Percentiles rank a stretch among this genome's conserved stretches.
phyloP scores from a whole-genome alignment of 805 yeast species.

The Candida pseudoglaebosa region DNA sequence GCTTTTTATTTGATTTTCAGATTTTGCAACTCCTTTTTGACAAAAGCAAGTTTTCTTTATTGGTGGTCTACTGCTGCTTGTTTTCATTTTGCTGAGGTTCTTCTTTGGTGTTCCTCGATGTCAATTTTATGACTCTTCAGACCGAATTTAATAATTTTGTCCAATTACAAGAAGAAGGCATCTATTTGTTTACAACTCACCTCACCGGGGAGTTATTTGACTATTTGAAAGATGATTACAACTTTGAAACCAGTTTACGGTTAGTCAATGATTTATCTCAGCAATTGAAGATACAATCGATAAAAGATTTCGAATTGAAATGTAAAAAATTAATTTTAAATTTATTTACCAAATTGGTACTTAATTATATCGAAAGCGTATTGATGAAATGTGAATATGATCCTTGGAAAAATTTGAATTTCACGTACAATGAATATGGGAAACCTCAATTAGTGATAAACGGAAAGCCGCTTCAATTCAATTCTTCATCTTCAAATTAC shows the following conservation, averaged over 20 bases:
- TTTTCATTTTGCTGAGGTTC: no score
- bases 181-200: slow-evolving; percentile 12
- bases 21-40: no score
- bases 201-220: slow-evolving; percentile 11
- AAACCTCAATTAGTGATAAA: slow-evolving; percentile 45
- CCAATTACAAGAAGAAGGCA: not conserved
- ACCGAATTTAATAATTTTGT: not conserved
- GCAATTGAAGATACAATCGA: slow-evolving; percentile 39
- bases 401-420: slow-evolving; percentile 21
- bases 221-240: slow-evolving; percentile 29
- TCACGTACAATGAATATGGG: slow-evolving; percentile 43
- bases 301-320: slow-evolving; percentile 32
- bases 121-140: no score
- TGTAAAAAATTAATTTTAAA: slow-evolving; percentile 39
- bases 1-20: no score
- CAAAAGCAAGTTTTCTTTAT: no score
- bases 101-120: not conserved
- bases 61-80: no score
- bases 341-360: slow-evolving; percentile 42
- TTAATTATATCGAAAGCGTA: slow-evolving; percentile 24
- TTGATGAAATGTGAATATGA: slow-evolving; percentile 5
- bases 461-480: slow-evolving; percentile 37
- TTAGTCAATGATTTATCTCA: slow-evolving; percentile 33
- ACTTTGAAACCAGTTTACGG: slow-evolving; percentile 49
- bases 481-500: slow-evolving; percentile 56